Evolutionary conservation across 345 rosid species (phyloP), one percentile per base, ranked within the genome.

Genomic region (Trapa incisa): DNA sequence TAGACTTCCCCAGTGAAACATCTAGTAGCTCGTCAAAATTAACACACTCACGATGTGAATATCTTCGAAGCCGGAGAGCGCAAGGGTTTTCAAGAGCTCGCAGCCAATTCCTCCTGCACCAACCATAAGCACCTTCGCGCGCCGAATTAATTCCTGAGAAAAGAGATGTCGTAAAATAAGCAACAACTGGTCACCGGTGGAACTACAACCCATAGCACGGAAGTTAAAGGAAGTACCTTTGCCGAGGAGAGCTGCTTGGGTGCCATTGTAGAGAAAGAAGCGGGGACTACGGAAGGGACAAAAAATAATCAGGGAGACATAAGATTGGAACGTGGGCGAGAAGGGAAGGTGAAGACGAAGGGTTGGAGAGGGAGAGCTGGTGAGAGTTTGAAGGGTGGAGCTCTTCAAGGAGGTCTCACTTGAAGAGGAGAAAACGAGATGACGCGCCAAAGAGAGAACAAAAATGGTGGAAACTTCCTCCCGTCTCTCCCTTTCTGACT

Each of bases 61-160:
- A 69, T 95, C 96, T 42, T 76, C 74, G 79, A 95, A 95, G 42
- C 94, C 96, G 62, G 99, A 86, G 60, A 95, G 97, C 72, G 89
- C 92, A 36, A 95, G 96, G 68, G 96, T 91, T 82, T 95, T 95
- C 22, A 95, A 92, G 61, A 95, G 81, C 88, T 95, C 99, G 72
- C 99, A 91, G 47, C 99, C 99, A 75, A 95, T 91, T 45, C 99
- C 96, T 58, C 99, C 99, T 3, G 99, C 99, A 42, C 99, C 99
- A 62, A 95, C 98, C 98, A 95, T 86, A 37, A 95, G 93, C 74
- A 95, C 96, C 84, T 87, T 95, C 77, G 99, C 93, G 68, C 80
- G 87, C 99, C 91, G 69, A 35, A 58, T 32, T 12, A 2, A 58
- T 58, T 29, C 63, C 11, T 54, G 35, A 54, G 56, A 54, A 54